Evolutionary conservation across 306 rosid species (phyloP).

Genomic region (Castanopsis chinensis): DNA sequence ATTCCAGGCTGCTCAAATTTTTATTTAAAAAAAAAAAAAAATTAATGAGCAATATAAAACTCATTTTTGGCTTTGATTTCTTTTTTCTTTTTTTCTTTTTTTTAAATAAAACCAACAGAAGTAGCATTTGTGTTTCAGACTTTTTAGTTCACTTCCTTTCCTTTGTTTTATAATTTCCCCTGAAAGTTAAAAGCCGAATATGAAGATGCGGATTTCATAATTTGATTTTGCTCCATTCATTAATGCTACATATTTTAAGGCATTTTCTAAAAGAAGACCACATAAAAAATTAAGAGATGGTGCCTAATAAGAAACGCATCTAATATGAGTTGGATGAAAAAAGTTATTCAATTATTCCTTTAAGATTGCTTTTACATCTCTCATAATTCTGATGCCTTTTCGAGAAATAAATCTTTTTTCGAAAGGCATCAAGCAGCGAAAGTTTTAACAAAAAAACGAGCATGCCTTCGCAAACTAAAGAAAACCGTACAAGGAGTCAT

Average conservation of each 20-base stretch:
- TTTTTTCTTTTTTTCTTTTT: neutral
- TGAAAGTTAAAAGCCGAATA: neutral
- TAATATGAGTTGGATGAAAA: neutral
- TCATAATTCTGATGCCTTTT: neutral
- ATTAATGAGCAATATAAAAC: too few relatives aligned
- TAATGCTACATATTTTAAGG: too few relatives aligned
- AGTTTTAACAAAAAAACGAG: neutral
- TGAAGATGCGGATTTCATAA: neutral
- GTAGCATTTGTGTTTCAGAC: too few relatives aligned
- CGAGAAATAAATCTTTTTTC: neutral
- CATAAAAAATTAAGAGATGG: too few relatives aligned
- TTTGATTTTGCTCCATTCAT: neutral
- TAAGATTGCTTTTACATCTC: neutral
- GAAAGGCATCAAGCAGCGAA: neutral
- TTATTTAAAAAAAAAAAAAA: neutral
- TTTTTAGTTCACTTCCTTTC: neutral
- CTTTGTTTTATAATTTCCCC: neutral
- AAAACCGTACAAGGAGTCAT: neutral
- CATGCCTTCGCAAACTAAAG: neutral
- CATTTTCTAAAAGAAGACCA: too few relatives aligned
- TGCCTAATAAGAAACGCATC: neutral
- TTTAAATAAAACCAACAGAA: neutral
- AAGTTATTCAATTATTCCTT: conserved; percentile 10
- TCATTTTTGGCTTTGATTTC: too few relatives aligned
- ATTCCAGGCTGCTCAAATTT: neutral